Conservation (phyloP, 306 rosid species). For the Prunus padus region DNA sequence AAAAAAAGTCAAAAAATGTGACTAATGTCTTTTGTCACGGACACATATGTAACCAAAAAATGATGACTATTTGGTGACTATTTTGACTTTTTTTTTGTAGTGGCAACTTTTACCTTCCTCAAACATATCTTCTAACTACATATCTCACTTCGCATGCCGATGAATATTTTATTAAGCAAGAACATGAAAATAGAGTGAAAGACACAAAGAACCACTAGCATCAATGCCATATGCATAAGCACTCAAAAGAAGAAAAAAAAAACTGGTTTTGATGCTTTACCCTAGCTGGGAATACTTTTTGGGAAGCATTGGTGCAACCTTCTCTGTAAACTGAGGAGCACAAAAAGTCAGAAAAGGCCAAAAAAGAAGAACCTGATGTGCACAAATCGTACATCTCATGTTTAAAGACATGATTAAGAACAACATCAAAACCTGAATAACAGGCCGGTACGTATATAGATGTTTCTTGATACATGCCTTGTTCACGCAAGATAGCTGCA, state of each 20-base stretch:
- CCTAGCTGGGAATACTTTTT: conserved; percentile 83
- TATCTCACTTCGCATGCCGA: background rate
- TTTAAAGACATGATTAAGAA: background rate
- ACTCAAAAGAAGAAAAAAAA: background rate
- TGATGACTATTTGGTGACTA: too few species aligned
- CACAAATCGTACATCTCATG: background rate
- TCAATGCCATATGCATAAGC: background rate
- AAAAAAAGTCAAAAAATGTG: too few species aligned
- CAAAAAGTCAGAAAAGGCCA: conserved; percentile 34
- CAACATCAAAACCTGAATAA: conserved; percentile 67
- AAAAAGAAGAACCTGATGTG: conserved; percentile 7
- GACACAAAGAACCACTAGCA: background rate
- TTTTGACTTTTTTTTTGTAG: too few species aligned
- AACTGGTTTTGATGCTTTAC: conserved; percentile 45
- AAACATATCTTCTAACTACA: background rate
- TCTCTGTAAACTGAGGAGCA: conserved; percentile 85
- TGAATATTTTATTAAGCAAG: background rate
- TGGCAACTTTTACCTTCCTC: background rate
- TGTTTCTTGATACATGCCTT: conserved; percentile 95
- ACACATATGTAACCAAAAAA: too few species aligned
- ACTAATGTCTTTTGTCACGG: too few species aligned
- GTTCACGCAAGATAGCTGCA: conserved; percentile 95
- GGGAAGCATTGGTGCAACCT: conserved; percentile 84
- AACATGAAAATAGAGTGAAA: background rate
- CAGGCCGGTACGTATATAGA: conserved; percentile 90